These are phyloP conservation scores for Royoungia palumana DNA, from an alignment of 768 basidiomycete genomes.

Conservation along the genomic window DNA sequence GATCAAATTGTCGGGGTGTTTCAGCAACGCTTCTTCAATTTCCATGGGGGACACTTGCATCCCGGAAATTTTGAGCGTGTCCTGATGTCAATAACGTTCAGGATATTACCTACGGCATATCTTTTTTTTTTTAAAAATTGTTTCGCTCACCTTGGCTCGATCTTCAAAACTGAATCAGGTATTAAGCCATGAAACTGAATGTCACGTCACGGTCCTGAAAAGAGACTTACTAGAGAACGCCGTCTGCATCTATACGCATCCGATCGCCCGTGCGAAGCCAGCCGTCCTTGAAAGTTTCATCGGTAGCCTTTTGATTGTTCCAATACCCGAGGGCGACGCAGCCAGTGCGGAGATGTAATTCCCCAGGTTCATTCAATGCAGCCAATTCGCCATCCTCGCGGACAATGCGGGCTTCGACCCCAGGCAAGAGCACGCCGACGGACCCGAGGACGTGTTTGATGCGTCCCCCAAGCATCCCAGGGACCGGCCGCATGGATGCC, in stretches of 20 bases:
- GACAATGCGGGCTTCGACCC: constrained; percentile 60
- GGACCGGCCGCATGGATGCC: constrained; percentile 41
- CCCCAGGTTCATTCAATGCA: constrained; percentile 56
- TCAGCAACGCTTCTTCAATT: constrained; percentile 63
- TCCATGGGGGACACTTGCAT: constrained; percentile 78
- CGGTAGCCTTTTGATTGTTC: constrained; percentile 64
- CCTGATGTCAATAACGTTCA: constrained; percentile 36
- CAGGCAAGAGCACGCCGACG: constrained; percentile 59
- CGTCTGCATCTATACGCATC: constrained; percentile 57
- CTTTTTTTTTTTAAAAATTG: too few species aligned
- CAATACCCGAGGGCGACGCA: constrained; percentile 69
- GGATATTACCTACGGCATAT: too few species aligned
- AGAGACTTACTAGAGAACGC: constrained; percentile 58
- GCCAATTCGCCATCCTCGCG: constrained; percentile 58
- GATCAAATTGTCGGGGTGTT: constrained; percentile 59
- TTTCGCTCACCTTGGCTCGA: constrained; percentile 57
- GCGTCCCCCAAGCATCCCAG: constrained; percentile 46
- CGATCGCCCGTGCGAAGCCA: constrained; percentile 78
- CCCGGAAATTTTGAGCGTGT: constrained; percentile 78
- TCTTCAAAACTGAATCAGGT: constrained; percentile 57
- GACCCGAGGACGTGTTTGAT: constrained; percentile 40
- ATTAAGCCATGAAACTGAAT: neutral
- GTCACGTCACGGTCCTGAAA: neutral
- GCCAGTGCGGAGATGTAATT: constrained; percentile 55
- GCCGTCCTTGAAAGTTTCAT: constrained; percentile 61